phyloP scores from a whole-genome alignment of 129 eudicot genomes.

The Smallanthus sonchifolius region DNA sequence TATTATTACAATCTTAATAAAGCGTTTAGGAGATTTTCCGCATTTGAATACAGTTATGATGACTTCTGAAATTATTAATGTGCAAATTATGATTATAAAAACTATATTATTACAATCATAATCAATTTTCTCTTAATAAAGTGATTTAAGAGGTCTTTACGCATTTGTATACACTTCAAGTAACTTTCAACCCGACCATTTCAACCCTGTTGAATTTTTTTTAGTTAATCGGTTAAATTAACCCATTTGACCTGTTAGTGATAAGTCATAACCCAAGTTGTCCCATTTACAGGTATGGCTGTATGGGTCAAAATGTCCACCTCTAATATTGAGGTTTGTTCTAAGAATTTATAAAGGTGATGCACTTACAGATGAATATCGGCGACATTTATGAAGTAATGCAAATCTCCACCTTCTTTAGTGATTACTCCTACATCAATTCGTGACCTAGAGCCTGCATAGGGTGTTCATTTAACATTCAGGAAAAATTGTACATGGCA shows the following conservation, averaged over 20 bases:
- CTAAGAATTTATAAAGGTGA: conserved; percentile 1
- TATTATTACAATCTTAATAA: not conserved
- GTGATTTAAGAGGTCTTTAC: not conserved
- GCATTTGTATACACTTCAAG: not conserved
- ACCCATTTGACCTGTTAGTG: not conserved
- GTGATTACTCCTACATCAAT: conserved; percentile 81
- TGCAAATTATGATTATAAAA: not conserved
- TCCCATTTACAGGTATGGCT: not conserved
- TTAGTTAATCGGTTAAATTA: not conserved
- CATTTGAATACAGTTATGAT: not conserved
- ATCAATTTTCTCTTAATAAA: not conserved
- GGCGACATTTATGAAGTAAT: conserved; percentile 88
- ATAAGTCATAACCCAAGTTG: not conserved
- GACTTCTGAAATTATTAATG: not conserved
- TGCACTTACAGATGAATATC: conserved; percentile 88
- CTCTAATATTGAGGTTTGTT: not conserved
- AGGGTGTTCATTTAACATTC: conserved; percentile 10
- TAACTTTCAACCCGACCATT: not conserved
- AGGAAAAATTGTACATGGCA: not conserved
- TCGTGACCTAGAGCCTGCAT: conserved; percentile 69
- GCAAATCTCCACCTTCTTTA: conserved; percentile 65
- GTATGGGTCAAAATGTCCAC: not conserved
- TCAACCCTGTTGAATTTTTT: conserved; percentile 2
- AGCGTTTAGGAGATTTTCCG: not conserved
- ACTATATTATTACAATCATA: not conserved